Evolutionary conservation across 257 asterid species (phyloP).

Genomic region (Ophiorrhiza pumila): DNA sequence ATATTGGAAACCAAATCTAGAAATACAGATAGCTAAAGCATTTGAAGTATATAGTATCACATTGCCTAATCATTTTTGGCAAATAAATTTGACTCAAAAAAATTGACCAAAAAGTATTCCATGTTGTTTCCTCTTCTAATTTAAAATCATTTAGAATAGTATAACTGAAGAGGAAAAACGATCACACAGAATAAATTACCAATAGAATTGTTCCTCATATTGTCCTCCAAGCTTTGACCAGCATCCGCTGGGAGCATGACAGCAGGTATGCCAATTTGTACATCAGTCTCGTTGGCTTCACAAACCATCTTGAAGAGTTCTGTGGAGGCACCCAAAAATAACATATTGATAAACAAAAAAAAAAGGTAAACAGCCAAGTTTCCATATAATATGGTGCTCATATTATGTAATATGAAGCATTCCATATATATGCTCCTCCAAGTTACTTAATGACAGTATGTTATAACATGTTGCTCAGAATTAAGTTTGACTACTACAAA

Average conservation of each 20-base stretch:
- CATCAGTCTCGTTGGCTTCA: conserved; percentile 65
- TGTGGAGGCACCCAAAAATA: conserved; percentile 27
- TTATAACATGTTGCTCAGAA: neutral
- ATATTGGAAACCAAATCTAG: conserved; percentile 15
- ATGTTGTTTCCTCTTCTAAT: conserved; percentile 5
- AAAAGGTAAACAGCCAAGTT: neutral
- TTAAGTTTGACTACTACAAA: neutral
- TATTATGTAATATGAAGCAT: neutral
- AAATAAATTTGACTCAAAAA: neutral
- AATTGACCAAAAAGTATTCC: conserved; percentile 5
- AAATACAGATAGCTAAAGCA: neutral
- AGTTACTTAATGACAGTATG: neutral
- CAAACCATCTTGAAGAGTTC: conserved; percentile 99
- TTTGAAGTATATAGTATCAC: neutral
- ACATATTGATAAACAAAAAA: neutral
- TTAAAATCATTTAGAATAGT: neutral
- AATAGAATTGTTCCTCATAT: conserved; percentile 44
- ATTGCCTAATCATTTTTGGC: neutral
- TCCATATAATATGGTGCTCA: neutral
- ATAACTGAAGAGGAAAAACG: neutral
- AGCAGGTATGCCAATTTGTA: conserved; percentile 64
- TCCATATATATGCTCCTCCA: neutral
- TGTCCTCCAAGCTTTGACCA: conserved; percentile 56
- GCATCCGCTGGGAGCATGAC: conserved; percentile 97
- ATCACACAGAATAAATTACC: conserved; percentile 38